Evolutionary conservation across 192 early-diverging fungal genomes (phyloP).

Genomic region (Backusella tarrabulga): DNA sequence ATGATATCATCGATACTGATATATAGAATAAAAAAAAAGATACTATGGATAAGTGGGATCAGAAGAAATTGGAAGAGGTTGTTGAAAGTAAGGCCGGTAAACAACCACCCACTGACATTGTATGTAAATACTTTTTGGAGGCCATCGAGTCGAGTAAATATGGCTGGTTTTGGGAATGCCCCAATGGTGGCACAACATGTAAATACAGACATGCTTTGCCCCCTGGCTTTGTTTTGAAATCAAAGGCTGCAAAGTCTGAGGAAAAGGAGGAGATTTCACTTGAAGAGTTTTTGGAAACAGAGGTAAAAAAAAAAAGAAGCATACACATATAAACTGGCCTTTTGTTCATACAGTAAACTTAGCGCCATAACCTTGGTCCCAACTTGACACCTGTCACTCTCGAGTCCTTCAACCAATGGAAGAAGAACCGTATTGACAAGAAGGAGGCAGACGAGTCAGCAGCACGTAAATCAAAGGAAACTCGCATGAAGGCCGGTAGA

Average conservation of each 20-base stretch:
- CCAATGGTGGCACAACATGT: conserved; percentile 90
- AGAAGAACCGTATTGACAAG: conserved; percentile 76
- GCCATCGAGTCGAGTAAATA: conserved; percentile 95
- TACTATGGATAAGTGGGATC: conserved; percentile 98
- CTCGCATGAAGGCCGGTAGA: conserved; percentile 82
- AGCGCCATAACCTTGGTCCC: conserved; percentile 91
- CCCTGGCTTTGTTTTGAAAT: conserved; percentile 92
- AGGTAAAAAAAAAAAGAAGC: conserved; percentile 47
- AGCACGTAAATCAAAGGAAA: conserved; percentile 78
- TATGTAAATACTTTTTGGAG: conserved; percentile 98
- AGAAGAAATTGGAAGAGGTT: conserved; percentile 86
- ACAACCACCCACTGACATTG: conserved; percentile 92
- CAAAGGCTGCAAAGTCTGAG: conserved; percentile 81
- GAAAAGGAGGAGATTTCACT: conserved; percentile 87
- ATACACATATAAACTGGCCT: too few relatives aligned
- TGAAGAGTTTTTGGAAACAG: conserved; percentile 97
- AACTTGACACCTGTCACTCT: conserved; percentile 94
- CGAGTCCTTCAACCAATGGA: conserved; percentile 93
- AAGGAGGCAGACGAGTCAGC: conserved; percentile 65
- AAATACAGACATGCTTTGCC: conserved; percentile 97
- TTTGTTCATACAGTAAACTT: too few relatives aligned
- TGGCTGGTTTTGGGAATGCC: conserved; percentile 99
- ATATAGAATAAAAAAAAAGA: conserved; percentile 44
- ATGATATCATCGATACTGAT: background rate
- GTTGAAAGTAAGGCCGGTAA: conserved; percentile 83